Conservation (phyloP, 495 filamentous ascomycete species). For the Endocarpon pusillum region DNA sequence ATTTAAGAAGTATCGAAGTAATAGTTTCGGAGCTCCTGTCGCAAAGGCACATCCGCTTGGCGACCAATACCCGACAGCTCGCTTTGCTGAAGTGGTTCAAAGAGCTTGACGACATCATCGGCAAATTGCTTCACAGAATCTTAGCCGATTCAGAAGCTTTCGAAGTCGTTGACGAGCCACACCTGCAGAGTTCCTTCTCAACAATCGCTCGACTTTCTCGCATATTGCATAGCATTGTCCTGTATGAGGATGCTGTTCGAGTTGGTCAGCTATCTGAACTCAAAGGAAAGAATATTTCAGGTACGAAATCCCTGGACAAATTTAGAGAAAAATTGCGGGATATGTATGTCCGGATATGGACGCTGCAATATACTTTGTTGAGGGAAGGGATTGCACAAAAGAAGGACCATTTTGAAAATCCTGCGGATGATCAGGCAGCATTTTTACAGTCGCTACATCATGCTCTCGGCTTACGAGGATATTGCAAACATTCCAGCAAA, state of each 20-base stretch:
- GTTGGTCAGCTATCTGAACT: slow-evolving; percentile 42
- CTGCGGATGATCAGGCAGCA: slow-evolving; percentile 52
- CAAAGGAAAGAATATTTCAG: slow-evolving; percentile 24
- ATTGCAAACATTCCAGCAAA: slow-evolving; percentile 71
- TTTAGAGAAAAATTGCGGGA: slow-evolving; percentile 65
- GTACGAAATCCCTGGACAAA: slow-evolving; percentile 26
- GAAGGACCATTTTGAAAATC: slow-evolving; percentile 36
- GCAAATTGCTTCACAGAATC: slow-evolving; percentile 42
- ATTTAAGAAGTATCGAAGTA: slow-evolving; percentile 67
- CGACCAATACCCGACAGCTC: slow-evolving; percentile 42
- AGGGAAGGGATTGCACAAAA: slow-evolving; percentile 60
- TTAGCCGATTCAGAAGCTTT: slow-evolving; percentile 52
- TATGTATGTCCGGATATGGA: slow-evolving; percentile 80
- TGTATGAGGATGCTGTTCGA: slow-evolving; percentile 67
- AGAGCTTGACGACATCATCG: slow-evolving; percentile 56
- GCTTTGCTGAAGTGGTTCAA: slow-evolving; percentile 59
- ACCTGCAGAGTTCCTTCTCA: slow-evolving; percentile 50
- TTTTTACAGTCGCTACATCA: slow-evolving; percentile 66
- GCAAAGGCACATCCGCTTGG: slow-evolving; percentile 39
- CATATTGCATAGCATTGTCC: slow-evolving; percentile 57
- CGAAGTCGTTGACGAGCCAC: slow-evolving; percentile 67
- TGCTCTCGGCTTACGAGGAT: slow-evolving; percentile 67
- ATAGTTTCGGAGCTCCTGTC: slow-evolving; percentile 57
- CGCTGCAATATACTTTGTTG: slow-evolving; percentile 55
- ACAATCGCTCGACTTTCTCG: slow-evolving; percentile 48